phyloP scores from a whole-genome alignment of 2,329 filamentous ascomycete genomes.

The Aureobasidium sp. region DNA sequence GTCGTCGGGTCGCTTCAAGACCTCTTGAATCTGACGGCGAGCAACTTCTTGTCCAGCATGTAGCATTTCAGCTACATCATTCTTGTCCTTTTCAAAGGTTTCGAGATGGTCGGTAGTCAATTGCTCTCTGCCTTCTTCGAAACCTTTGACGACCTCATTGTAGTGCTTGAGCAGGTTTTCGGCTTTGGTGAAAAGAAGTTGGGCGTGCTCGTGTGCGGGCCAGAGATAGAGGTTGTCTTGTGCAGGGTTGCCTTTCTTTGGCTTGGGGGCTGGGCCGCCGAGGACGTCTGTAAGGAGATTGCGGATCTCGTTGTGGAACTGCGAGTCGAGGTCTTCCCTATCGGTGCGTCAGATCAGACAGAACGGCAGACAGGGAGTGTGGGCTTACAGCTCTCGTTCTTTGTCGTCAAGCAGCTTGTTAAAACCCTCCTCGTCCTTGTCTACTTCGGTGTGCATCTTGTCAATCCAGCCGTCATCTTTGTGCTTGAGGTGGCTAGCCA shows the following conservation, averaged over 20 bases:
- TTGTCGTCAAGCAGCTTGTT: conserved; percentile 10
- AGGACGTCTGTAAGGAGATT: not conserved
- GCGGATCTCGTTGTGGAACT: conserved; percentile 3
- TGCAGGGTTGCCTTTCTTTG: not conserved
- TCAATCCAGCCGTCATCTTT: conserved; percentile 14
- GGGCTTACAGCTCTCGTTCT: conserved; percentile 22
- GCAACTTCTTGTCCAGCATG: conserved; percentile 5
- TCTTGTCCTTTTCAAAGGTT: conserved; percentile 14
- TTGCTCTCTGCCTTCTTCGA: not conserved
- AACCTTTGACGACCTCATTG: not conserved
- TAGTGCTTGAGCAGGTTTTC: not conserved
- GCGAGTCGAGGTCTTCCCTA: conserved; percentile 23
- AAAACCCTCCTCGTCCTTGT: not conserved
- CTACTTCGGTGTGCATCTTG: not conserved
- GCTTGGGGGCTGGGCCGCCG: not conserved
- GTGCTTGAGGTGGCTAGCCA: not conserved
- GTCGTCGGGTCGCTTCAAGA: not conserved
- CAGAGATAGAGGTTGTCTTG: not conserved
- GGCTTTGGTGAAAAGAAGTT: not conserved
- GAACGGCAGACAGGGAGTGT: conserved; percentile 29
- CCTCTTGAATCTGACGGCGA: not conserved
- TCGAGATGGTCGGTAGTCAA: not conserved
- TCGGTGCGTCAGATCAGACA: conserved; percentile 30
- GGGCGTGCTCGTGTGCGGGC: conserved; percentile 2
- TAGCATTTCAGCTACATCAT: not conserved